Base-by-base conservation (phyloP, 202 grass and related monocot genomes). In the Musa balbisiana region DNA sequence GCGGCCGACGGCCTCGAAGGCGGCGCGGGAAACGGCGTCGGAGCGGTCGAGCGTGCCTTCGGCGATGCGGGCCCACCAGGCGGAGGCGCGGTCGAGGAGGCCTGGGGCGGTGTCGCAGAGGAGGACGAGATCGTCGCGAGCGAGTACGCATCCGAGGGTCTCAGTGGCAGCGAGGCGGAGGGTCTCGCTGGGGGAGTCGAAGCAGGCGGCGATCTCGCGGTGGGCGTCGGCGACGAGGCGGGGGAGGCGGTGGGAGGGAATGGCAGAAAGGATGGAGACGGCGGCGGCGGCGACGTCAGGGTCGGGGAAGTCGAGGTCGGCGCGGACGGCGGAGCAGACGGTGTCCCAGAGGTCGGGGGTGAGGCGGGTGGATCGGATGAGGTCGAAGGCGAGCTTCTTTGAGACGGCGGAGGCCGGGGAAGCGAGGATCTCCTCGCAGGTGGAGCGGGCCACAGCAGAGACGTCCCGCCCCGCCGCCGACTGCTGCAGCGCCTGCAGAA, bases 281-380 rank as follows among this genome's bases (percentile, higher is more conserved):
- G 95, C 88, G 17, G 95, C 84, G 51, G 95, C 89, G 55, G 91
- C 91, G 23, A 98, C 95, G 29, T 94, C 95, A 6, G 94, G 95
- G 70, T 98, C 95, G 3, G 88, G 91, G 69, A 98, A 98, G 67
- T 87, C 86, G 72, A 98, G 95, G 64, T 98, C 95, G 25, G 87
- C 78, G 66, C 86, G 81, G 77, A 98, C 88, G 58, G 88, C 84
- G 55, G 95, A 81, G 75, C 93, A 83, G 73, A 91, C 85, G 64
- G 85, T 88, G 90, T 94, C 94, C 77, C 92, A 92, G 81, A 98
- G 88, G 79, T 98, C 91, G 6, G 94, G 94, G 49, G 94, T 88
- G 55, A 94, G 83, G 23, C 87, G 91, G 2, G 93, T 91, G 62
- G 91, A 84, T 55, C 91, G 90, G 85, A 98, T 87, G 75, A 99